Conservation (phyloP, 2,329 filamentous ascomycete genomes). For the Penicillium sp. region DNA sequence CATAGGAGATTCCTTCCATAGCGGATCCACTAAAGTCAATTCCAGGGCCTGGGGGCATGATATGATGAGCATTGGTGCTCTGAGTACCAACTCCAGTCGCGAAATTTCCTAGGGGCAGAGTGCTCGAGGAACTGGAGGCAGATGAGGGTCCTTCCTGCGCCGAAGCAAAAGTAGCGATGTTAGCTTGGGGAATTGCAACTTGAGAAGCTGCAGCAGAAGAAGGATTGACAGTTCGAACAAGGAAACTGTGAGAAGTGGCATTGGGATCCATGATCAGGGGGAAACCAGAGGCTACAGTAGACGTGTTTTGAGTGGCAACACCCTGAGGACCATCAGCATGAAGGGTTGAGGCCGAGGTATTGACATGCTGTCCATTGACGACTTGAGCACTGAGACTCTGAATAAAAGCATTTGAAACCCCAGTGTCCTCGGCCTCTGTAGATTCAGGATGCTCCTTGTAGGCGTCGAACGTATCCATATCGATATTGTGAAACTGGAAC, state of each 20-base stretch:
- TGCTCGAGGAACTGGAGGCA: not conserved
- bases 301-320: not conserved
- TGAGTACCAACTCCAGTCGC: not conserved
- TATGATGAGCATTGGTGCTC: not conserved
- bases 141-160: not conserved
- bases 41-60: not conserved
- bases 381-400: not conserved
- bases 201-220: not conserved
- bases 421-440: not conserved
- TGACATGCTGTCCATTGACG: not conserved
- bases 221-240: not conserved
- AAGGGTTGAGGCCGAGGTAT: not conserved
- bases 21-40: not conserved
- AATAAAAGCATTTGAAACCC: not conserved
- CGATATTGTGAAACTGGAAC: not conserved
- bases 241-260: not conserved
- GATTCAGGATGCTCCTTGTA: not conserved
- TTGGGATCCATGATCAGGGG: no score
- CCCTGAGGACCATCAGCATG: not conserved
- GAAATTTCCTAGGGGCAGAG: not conserved
- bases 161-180: not conserved
- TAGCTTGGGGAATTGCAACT: not conserved
- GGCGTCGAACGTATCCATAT: not conserved
- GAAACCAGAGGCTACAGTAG: not conserved
- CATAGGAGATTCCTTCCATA: no score